Conservation (phyloP, 306 rosid genomes). For the Medicago ruthenica region DNA sequence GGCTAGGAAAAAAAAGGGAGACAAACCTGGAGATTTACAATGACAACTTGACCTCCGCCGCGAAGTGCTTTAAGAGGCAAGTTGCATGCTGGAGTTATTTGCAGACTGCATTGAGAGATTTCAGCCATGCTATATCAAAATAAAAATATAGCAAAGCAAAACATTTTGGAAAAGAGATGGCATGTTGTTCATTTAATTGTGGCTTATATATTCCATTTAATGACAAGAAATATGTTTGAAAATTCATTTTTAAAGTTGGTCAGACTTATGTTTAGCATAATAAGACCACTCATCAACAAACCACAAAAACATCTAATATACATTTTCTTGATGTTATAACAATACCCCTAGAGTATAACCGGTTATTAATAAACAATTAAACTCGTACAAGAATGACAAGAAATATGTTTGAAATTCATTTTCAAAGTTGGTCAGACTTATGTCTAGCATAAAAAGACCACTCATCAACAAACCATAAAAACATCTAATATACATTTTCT, state of each 20-base stretch:
- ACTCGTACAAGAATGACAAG: background rate
- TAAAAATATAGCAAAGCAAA: conserved; percentile 36
- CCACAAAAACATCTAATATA: background rate
- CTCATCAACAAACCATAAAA: background rate
- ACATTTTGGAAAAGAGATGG: background rate
- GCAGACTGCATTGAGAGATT: conserved; percentile 71
- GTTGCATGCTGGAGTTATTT: conserved; percentile 99
- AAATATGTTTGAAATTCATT: conserved; percentile 7
- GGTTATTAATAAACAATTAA: no score
- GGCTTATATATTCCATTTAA: conserved; percentile 15
- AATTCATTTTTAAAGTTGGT: conserved; percentile 20
- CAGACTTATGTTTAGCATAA: background rate
- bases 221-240: conserved; percentile 16
- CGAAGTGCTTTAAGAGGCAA: conserved; percentile 91
- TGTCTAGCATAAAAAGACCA: background rate
- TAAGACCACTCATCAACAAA: background rate
- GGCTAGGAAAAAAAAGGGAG: conserved; percentile 15
- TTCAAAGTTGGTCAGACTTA: conserved; percentile 14
- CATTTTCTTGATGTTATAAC: background rate
- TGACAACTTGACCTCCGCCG: conserved; percentile 94
- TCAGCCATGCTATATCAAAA: conserved; percentile 41
- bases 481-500: background rate
- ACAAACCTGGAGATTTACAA: conserved; percentile 94
- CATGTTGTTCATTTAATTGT: conserved; percentile 1
- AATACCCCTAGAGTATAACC: background rate